Evolutionary conservation across 1,139 yeast genomes (phyloP), one percentile per base, ranked within the genome.

Genomic region (Suhomyces wounanorum): DNA sequence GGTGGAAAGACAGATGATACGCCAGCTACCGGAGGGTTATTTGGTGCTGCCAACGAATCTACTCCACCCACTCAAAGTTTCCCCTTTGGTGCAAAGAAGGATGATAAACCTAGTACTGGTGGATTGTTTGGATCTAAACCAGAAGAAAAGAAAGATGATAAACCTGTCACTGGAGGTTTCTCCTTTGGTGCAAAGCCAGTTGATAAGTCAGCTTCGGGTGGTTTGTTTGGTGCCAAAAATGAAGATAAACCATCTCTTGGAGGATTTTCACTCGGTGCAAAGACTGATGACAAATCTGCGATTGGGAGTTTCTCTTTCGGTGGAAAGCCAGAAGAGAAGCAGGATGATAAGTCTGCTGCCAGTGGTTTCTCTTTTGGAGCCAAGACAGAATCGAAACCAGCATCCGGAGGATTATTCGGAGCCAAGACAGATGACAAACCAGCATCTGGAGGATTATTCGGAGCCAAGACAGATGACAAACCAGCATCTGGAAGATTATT

Each of bases 161-260:
- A 41, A 38, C 55, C 59, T 40, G 55, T 59, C 3, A 25, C 54
- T 14, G 45, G 55, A 35, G 55, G 56, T 35, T 51, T 55, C 30
- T 53, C 59, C 1, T 58, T 62, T 44, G 69, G 65, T 9, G 63
- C 57, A 9, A 52, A 49, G 40, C 23, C 46, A 17, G 52, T 47
- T 18, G 61, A 60, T 43, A 52, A 48, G 33, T 52, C 61, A 18
- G 54, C 60, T 11, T 11, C 56, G 18, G 49, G 57, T 13, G 65
- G 63, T 43, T 39, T 65, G 59, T 49, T 68, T 59, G 63, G 72
- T 57, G 40, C 72, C 69, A 58, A 57, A 47, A 51, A 41, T 3
- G 48, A 45, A 2, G 60, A 56, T 25, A 59, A 60, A 47, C 60
- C 65, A 13, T 61, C 56, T 5, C 5, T 37, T 8, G 53, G 52